A percentile compares a stretch with the other conserved stretches of the same genome.
These are phyloP conservation scores for Pichia sp. DNA, from an alignment of 1,139 yeast species.

Conservation along the genomic window DNA sequence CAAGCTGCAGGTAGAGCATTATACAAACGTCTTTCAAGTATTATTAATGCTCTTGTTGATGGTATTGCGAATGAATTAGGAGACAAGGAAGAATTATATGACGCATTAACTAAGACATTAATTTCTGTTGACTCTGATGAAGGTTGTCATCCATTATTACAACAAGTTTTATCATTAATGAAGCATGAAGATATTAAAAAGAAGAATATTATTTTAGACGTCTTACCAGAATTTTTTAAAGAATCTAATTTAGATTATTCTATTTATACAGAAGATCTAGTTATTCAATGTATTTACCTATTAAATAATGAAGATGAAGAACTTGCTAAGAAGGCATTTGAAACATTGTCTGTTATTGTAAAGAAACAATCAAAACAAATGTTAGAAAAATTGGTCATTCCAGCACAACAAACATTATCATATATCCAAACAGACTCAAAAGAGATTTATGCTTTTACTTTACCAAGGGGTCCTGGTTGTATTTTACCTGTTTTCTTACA, in stretches of 20 bases:
- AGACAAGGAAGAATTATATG: slow-evolving; percentile 37
- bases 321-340: slow-evolving; percentile 66
- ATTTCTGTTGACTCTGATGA: slow-evolving; percentile 71
- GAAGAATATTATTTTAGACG: slow-evolving; percentile 61
- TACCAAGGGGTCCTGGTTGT: slow-evolving; percentile 85
- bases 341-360: slow-evolving; percentile 58
- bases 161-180: slow-evolving; percentile 67
- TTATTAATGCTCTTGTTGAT: slow-evolving; percentile 65
- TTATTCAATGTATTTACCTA: slow-evolving; percentile 61
- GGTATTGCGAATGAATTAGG: slow-evolving; percentile 43
- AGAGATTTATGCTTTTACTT: slow-evolving; percentile 67
- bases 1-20: slow-evolving; percentile 86
- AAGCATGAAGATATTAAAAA: slow-evolving; percentile 68
- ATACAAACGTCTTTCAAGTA: slow-evolving; percentile 62
- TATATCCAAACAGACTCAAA: slow-evolving; percentile 58
- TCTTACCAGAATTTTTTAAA: slow-evolving; percentile 66
- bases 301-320: slow-evolving; percentile 63
- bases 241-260: slow-evolving; percentile 64
- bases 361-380: slow-evolving; percentile 68
- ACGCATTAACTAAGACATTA: slow-evolving; percentile 61
- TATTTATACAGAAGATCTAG: slow-evolving; percentile 69
- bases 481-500: slow-evolving; percentile 87
- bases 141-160: slow-evolving; percentile 80
- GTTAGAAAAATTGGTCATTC: slow-evolving; percentile 69
- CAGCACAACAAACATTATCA: slow-evolving; percentile 68